phyloP scores from a whole-genome alignment of 202 grass and related monocot species.

The Panicum hallii region DNA sequence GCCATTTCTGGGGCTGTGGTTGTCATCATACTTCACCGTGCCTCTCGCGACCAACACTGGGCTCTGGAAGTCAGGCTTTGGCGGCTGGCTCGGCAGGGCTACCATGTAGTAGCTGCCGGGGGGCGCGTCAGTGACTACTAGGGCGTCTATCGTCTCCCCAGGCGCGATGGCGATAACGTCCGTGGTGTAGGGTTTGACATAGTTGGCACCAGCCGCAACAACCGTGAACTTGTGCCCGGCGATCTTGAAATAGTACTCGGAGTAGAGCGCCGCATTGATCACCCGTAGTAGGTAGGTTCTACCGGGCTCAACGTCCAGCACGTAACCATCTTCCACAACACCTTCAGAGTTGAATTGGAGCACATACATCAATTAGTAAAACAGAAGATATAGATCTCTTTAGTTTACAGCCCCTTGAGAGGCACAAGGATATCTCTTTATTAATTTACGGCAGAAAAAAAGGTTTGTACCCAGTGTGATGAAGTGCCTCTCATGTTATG shows the following conservation, averaged over 20 bases:
- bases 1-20: too few species aligned
- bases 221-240: conserved; percentile 67
- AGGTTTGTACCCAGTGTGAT: too few species aligned
- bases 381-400: too few species aligned
- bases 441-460: too few species aligned
- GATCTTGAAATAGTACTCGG: conserved; percentile 66
- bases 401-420: too few species aligned
- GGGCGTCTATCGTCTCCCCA: conserved; percentile 54
- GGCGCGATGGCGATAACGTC: conserved; percentile 43
- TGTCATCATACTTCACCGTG: conserved; percentile 27
- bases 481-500: too few species aligned
- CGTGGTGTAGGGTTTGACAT: conserved; percentile 52
- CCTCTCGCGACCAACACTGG: background rate
- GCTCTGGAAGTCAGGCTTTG: conserved; percentile 30
- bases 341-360: background rate
- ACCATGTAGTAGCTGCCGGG: conserved; percentile 47
- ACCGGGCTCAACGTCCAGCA: conserved; percentile 53
- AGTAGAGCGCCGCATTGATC: conserved; percentile 62
- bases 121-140: too few species aligned
- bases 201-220: conserved; percentile 50
- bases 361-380: too few species aligned
- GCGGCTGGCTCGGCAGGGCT: conserved; percentile 14
- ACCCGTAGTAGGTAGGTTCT: conserved; percentile 62
- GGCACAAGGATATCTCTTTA: too few species aligned
- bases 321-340: background rate